Percentiles rank a stretch among this genome's conserved stretches.
These are phyloP conservation scores for Colletotrichum liaoningense DNA, from an alignment of 2,329 filamentous ascomycete genomes.

Conservation along the genomic window DNA sequence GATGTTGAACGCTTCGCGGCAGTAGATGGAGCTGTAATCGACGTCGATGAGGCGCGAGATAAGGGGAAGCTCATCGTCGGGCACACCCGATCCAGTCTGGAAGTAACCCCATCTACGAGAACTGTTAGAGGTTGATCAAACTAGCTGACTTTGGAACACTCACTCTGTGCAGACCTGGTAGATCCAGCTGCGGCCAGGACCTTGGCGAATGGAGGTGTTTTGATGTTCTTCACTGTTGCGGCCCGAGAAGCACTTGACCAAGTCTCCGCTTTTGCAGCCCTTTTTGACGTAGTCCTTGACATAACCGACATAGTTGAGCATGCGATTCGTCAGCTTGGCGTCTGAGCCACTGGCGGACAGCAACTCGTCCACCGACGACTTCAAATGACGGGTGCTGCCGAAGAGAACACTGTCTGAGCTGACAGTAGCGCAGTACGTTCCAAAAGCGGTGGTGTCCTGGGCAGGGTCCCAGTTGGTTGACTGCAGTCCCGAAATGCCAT, in stretches of 20 bases:
- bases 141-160: conserved; percentile 37
- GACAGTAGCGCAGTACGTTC: conserved; percentile 60
- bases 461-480: conserved; percentile 65
- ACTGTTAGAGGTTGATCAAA: conserved; percentile 27
- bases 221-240: conserved; percentile 38
- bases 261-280: conserved; percentile 40
- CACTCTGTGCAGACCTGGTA: conserved; percentile 68
- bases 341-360: conserved; percentile 51
- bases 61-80: conserved; percentile 71
- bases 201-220: conserved; percentile 38
- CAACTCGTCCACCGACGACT: conserved; percentile 49
- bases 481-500: conserved; percentile 58
- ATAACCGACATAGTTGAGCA: conserved; percentile 66
- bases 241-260: conserved; percentile 46
- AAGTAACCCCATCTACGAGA: conserved; percentile 78
- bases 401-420: conserved; percentile 55
- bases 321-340: conserved; percentile 50
- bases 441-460: conserved; percentile 53
- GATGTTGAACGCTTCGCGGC: conserved; percentile 77
- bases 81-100: conserved; percentile 77
- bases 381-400: conserved; percentile 50
- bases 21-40: conserved; percentile 71
- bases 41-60: conserved; percentile 78
- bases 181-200: conserved; percentile 54
- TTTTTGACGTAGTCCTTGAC: conserved; percentile 43